Base-by-base conservation (phyloP, 2,329 filamentous ascomycete genomes). In the Calonectria hawksworthii region DNA sequence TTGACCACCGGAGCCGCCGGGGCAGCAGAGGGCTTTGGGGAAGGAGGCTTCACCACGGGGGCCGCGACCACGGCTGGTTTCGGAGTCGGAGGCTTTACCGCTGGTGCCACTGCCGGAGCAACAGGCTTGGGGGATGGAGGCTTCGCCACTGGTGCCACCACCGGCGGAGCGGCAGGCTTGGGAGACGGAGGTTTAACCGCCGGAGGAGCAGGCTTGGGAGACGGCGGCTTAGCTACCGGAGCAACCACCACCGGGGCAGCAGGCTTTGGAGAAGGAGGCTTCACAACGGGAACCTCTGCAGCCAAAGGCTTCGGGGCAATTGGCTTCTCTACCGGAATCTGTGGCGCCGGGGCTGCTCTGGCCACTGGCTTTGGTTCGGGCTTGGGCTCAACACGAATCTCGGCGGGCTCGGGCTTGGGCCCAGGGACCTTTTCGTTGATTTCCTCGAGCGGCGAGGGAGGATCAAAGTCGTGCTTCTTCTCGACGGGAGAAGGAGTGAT, bases 401-500 rank as follows among this genome's bases (percentile, higher is more conserved):
- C 41, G 21, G 7, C 11, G 21, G 56, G 34, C 56, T 38, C 21
- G 1, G 30, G 56, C n/a, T 61, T 34, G 4, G 34, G 34, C 34
- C 41, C 56, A 16, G 36, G 36, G 9, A 63, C 56, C 56, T 63
- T 63, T 11, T 63, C 56, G 23, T 63, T 38, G 23, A 63, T 10
- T 36, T 63, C 14, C 11, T 63, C 36, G 23, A 63, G 36, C 34
- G 56, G 56, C 56, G 56, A 63, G 14, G 56, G 56, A 36, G 32
- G 56, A 16, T 63, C 56, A 28, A 63, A 21, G 3, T 63, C 56
- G 21, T 28, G 16, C 34, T n/a, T 63, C 56, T 63, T 63, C 56
- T 63, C 56, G 56, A 41, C 18, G 16, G 56, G 56, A 63, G 56
- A 41, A 26, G 56, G 56, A 63, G 56, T 41, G 56, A 63, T 18